Conservation (phyloP, 2,329 filamentous ascomycete species). For the Daldinia eschscholtzii region DNA sequence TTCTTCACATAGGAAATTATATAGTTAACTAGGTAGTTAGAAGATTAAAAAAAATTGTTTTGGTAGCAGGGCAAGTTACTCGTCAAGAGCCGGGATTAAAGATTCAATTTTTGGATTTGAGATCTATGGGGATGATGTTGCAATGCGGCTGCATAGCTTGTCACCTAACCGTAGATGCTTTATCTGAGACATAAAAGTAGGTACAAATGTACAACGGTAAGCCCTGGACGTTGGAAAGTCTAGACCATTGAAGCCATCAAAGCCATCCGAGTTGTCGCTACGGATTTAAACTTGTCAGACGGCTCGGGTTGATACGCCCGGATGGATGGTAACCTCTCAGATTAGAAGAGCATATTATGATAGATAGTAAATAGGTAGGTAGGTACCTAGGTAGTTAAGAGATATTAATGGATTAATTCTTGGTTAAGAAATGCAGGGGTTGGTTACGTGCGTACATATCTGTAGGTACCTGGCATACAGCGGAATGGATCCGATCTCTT, state of each 20-base stretch:
- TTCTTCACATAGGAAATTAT: neutral
- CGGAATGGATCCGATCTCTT: conserved; percentile 17
- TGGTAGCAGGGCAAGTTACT: conserved; percentile 11
- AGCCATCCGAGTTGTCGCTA: neutral
- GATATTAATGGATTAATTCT: neutral
- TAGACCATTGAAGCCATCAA: conserved; percentile 32
- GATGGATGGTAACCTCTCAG: conserved; percentile 23
- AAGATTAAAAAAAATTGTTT: conserved; percentile 1
- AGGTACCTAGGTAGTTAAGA: no score
- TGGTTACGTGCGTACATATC: neutral
- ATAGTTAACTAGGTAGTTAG: neutral
- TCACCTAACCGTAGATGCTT: conserved; percentile 4
- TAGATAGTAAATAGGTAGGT: no score
- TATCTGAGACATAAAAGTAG: conserved; percentile 21
- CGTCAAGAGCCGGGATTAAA: conserved; percentile 1
- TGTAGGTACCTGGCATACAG: conserved; percentile 1
- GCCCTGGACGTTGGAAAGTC: conserved; percentile 27
- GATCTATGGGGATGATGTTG: conserved; percentile 32
- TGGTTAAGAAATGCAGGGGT: neutral
- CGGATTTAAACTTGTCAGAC: conserved; percentile 6
- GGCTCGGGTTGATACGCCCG: conserved; percentile 18
- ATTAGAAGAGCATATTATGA: neutral
- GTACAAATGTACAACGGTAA: conserved; percentile 8
- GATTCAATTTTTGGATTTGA: conserved; percentile 15
- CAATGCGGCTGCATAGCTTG: conserved; percentile 20